Evolutionary conservation across 306 rosid species (phyloP).

Genomic region (Cicer cuneatum): DNA sequence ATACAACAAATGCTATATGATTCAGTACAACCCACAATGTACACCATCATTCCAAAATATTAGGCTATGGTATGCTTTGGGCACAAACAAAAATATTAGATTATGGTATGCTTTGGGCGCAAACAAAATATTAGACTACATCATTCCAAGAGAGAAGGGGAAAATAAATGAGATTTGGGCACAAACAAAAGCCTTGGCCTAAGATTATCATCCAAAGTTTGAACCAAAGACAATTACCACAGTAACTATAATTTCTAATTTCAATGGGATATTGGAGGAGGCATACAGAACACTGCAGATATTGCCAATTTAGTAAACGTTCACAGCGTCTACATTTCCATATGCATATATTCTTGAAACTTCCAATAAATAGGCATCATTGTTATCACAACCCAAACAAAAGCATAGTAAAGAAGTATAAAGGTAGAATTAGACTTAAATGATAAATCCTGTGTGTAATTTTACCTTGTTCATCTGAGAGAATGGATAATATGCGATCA

Average conservation of each 20-base stretch:
- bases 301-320: slow-evolving; percentile 11
- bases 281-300: not conserved
- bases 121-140: no score
- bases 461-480: slow-evolving; percentile 90
- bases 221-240: not conserved
- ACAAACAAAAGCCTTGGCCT: slow-evolving; percentile 24
- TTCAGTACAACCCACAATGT: not conserved
- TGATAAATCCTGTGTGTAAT: not conserved
- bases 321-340: not conserved
- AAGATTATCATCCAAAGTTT: slow-evolving; percentile 19
- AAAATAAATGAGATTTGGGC: slow-evolving; percentile 3
- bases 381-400: slow-evolving; percentile 21
- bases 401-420: slow-evolving; percentile 9
- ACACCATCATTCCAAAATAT: slow-evolving; percentile 10
- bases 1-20: slow-evolving; percentile 16
- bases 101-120: no score
- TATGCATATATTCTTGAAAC: not conserved
- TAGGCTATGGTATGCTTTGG: not conserved
- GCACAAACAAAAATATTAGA: not conserved
- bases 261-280: slow-evolving; percentile 24
- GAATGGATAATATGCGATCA: slow-evolving; percentile 72
- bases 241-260: slow-evolving; percentile 5
- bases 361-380: slow-evolving; percentile 13
- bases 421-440: slow-evolving; percentile 20
- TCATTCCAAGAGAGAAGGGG: not conserved